Evolutionary conservation across 768 basidiomycete species (phyloP).

Genomic region (Boletales sp.): DNA sequence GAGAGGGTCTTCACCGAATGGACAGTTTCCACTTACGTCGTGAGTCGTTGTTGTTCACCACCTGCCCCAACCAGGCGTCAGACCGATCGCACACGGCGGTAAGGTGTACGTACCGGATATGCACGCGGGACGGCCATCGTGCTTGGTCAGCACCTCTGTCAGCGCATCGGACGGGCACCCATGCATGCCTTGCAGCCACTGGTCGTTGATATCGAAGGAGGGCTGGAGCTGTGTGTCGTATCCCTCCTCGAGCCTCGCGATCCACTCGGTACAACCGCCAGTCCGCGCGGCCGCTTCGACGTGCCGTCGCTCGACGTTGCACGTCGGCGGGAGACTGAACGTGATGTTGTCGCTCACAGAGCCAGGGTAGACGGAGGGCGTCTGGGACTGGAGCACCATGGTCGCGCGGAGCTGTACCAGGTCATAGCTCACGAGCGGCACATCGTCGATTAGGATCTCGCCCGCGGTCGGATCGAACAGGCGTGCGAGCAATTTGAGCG

Average conservation of each 20-base stretch:
- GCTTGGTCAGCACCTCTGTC: constrained; percentile 18
- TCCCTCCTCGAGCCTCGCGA: constrained; percentile 31
- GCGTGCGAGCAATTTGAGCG: constrained; percentile 48
- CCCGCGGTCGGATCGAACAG: constrained; percentile 47
- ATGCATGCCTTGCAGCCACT: constrained; percentile 19
- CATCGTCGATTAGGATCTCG: constrained; percentile 41
- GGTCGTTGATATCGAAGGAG: constrained; percentile 15
- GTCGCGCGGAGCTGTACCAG: constrained; percentile 39
- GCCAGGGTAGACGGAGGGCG: constrained; percentile 46
- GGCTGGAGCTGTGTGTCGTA: constrained; percentile 31
- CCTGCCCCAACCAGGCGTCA: constrained; percentile 11
- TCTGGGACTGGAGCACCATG: constrained; percentile 48
- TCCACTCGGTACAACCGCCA: constrained; percentile 30
- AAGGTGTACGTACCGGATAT: constrained; percentile 14
- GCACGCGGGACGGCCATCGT: constrained; percentile 21
- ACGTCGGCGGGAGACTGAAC: constrained; percentile 22
- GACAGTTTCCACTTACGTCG: constrained; percentile 36
- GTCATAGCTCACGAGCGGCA: constrained; percentile 36
- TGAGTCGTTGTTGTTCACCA: constrained; percentile 48
- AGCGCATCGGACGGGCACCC: constrained; percentile 20
- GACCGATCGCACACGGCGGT: no score
- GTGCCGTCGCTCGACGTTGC: constrained; percentile 10
- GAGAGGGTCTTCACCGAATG: no score
- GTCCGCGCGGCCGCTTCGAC: constrained; percentile 32
- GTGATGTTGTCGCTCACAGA: constrained; percentile 43